Conservation (phyloP, 352 stramenopile genomes). For the Phytophthora pistaciae region DNA sequence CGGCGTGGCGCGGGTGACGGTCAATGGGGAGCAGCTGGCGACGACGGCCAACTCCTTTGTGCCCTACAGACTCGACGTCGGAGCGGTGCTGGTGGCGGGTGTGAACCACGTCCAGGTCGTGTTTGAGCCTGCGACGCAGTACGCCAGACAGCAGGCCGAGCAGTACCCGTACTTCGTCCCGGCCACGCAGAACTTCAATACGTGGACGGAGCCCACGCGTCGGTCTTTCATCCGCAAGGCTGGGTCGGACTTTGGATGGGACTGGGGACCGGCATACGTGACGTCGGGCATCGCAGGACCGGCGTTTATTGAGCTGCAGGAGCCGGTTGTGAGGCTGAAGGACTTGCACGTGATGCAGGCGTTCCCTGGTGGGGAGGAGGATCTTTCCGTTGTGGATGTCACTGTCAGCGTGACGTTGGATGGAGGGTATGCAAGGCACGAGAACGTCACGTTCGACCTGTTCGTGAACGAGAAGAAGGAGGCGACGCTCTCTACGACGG, state of each 20-base stretch:
- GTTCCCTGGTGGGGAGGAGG: slow-evolving; percentile 37
- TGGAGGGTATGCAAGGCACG: slow-evolving; percentile 27
- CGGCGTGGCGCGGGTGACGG: slow-evolving; percentile 65
- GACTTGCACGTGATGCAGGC: slow-evolving; percentile 56
- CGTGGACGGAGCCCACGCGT: slow-evolving; percentile 81
- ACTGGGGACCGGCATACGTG: slow-evolving; percentile 84
- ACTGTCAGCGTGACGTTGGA: slow-evolving; percentile 52
- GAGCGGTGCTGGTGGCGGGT: slow-evolving; percentile 22
- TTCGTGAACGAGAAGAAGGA: slow-evolving; percentile 52
- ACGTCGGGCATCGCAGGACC: slow-evolving; percentile 69
- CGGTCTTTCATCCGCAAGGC: slow-evolving; percentile 88
- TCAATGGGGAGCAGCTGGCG: slow-evolving; percentile 69
- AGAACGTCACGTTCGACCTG: slow-evolving; percentile 57
- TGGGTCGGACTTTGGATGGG: slow-evolving; percentile 89
- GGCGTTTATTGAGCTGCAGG: slow-evolving; percentile 53
- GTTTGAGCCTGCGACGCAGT: slow-evolving; percentile 67
- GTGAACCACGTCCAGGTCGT: slow-evolving; percentile 65
- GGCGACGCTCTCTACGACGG: slow-evolving; percentile 18
- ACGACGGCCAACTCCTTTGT: slow-evolving; percentile 72
- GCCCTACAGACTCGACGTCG: slow-evolving; percentile 60
- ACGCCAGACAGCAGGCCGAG: slow-evolving; percentile 57
- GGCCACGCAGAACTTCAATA: slow-evolving; percentile 79
- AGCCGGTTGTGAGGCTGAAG: slow-evolving; percentile 28
- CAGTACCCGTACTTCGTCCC: slow-evolving; percentile 84
- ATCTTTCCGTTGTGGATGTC: slow-evolving; percentile 52